phyloP scores from a whole-genome alignment of 75 land plant species.

The Pinus tabuliformis region DNA sequence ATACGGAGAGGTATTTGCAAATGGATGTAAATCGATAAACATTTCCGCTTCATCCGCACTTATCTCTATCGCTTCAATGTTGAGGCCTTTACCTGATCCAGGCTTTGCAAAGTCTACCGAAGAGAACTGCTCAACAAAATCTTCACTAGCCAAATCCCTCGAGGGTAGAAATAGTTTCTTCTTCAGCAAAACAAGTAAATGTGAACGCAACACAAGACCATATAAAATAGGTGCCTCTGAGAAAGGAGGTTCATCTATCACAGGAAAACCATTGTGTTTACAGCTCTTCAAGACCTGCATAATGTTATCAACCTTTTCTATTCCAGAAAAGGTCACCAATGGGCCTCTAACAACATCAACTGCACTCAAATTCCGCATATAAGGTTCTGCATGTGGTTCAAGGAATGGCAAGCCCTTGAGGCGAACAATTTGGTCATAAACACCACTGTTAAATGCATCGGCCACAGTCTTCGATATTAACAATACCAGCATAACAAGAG shows the following conservation, averaged over 20 bases:
- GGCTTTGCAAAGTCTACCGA: slow-evolving; percentile 37
- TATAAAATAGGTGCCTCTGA: slow-evolving; percentile 15
- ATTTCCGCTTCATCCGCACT: slow-evolving; percentile 40
- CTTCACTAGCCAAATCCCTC: background rate
- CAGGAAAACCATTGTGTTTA: slow-evolving; percentile 47
- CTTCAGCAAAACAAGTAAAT: slow-evolving; percentile 45
- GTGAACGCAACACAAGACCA: slow-evolving; percentile 43
- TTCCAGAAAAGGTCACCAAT: slow-evolving; percentile 20
- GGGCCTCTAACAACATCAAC: slow-evolving; percentile 40
- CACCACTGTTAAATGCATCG: slow-evolving; percentile 30
- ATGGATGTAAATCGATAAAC: slow-evolving; percentile 48
- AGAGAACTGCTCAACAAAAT: slow-evolving; percentile 6
- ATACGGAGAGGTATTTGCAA: slow-evolving; percentile 50
- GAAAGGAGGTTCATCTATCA: slow-evolving; percentile 33
- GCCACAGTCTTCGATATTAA: slow-evolving; percentile 53
- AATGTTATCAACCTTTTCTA: slow-evolving; percentile 42
- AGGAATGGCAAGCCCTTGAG: slow-evolving; percentile 53
- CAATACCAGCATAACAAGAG: slow-evolving; percentile 49
- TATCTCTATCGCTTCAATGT: slow-evolving; percentile 28
- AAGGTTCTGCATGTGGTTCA: slow-evolving; percentile 44
- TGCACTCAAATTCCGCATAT: slow-evolving; percentile 41
- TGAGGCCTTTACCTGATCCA: slow-evolving; percentile 35
- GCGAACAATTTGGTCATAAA: slow-evolving; percentile 36
- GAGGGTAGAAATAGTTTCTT: slow-evolving; percentile 15
- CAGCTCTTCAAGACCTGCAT: slow-evolving; percentile 26